A percentile compares a stretch with the other conserved stretches of the same genome.
Conservation (phyloP, 75 land plant genomes). For the Ceratopteris richardii region DNA sequence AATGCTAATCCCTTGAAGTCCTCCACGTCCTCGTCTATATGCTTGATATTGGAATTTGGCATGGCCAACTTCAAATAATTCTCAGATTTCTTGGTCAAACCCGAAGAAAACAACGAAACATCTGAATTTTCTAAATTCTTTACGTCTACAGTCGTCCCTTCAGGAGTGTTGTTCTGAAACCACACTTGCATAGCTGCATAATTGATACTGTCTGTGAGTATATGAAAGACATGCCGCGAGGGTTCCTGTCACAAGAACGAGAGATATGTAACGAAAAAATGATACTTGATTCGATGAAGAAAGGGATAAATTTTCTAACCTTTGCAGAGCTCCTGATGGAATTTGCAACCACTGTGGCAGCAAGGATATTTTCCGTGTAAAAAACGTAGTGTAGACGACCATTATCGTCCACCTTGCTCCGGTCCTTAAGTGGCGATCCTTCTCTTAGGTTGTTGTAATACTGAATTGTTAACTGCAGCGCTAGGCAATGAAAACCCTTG, state of each 20-base stretch:
- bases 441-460: conserved; percentile 12
- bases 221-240: conserved; percentile 52
- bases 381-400: conserved; percentile 43
- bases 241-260: conserved; percentile 42
- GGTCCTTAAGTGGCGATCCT: not conserved
- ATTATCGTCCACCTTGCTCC: conserved; percentile 21
- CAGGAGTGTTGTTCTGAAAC: conserved; percentile 38
- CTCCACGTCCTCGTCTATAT: not conserved
- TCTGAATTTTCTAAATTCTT: conserved; percentile 43
- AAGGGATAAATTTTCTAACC: conserved; percentile 18
- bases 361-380: conserved; percentile 57
- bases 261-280: too few relatives aligned
- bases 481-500: conserved; percentile 57
- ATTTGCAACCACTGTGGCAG: conserved; percentile 61
- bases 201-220: conserved; percentile 55
- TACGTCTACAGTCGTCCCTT: conserved; percentile 40
- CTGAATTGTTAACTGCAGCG: conserved; percentile 49
- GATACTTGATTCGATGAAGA: not conserved
- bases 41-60: not conserved
- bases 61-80: not conserved
- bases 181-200: conserved; percentile 61
- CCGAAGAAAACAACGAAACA: not conserved
- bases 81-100: not conserved
- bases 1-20: not conserved
- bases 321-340: conserved; percentile 49